Evolutionary conservation across 441 rosid species (phyloP), one percentile per base, ranked within the genome.

Genomic region (Populus hybrid): DNA sequence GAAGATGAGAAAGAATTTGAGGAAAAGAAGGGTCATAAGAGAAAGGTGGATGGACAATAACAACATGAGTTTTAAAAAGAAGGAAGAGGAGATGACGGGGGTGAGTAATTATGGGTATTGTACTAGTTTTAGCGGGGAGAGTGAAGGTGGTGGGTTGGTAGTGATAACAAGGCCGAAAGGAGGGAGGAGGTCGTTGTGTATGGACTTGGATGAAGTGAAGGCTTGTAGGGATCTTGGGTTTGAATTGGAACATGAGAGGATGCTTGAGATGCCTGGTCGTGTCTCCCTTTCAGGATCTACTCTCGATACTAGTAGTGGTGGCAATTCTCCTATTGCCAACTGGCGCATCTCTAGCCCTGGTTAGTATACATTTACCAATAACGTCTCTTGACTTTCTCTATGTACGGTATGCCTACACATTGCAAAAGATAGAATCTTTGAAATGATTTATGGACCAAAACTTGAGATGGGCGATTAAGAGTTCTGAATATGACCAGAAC

Each of bases 341-440:
- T 95, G 97, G 98, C 93, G 93, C 35, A 95, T 95, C 85, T 95
- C 97, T 1, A 88, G 93, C 74, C 99, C 98, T 59, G 99, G 99
- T 93, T 59, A 78, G 90, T 84, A 5, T 20, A 30, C 24, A 69
- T 69, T 35, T n/a, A 8, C 23, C 2, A 0, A 3, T 8, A 8
- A 0, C n/a, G 2, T 6, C 70, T 68, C 70, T 32, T 3, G 50
- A 30, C 35, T 18, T 8, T 34, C 71, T 8, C 10, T 32, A 42
- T 67, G 4, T 32, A 10, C 34, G 71, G 6, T 30, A 26, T 32
- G 36, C 11, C n/a, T 70, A 21, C 66, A 61, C 26, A 61, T 61
- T 21, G 10, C 66, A 38, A 38, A 70, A 21, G 50, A 70, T 40
- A 35, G 8, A 23, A 9, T 70, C 59, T 21, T 38, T 36, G 38